These are phyloP conservation scores for Pseudocohnilembus persalinus DNA, from an alignment of 169 alveolate genomes.

Conservation along the genomic window DNA sequence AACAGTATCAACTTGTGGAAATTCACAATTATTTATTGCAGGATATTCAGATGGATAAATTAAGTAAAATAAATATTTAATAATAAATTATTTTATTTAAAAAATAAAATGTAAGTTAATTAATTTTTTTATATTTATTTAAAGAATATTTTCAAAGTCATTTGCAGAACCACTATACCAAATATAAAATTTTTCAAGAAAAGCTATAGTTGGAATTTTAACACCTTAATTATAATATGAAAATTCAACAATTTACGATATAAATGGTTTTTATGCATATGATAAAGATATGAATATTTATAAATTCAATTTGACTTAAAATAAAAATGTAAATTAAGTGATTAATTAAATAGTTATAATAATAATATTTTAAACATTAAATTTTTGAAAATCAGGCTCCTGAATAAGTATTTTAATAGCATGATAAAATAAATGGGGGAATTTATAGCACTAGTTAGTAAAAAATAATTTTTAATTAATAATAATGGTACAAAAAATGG, in stretches of 20 bases:
- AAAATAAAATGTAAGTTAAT: not conserved
- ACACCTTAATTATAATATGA: not conserved
- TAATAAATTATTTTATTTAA: not conserved
- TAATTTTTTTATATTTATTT: not conserved
- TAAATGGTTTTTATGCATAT: not conserved
- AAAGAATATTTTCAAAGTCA: not conserved
- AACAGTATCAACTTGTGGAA: not conserved
- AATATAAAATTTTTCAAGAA: conserved; percentile 3
- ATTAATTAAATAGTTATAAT: too few species aligned
- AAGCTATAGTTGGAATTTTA: conserved; percentile 3
- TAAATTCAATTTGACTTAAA: too few species aligned
- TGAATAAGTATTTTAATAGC: too few species aligned
- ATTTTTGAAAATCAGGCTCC: too few species aligned
- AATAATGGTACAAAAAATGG: too few species aligned
- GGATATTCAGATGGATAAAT: conserved; percentile 30
- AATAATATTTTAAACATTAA: too few species aligned
- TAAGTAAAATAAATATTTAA: conserved; percentile 1
- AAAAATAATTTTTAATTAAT: too few species aligned
- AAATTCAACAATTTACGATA: too few species aligned
- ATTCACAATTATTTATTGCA: conserved; percentile 5
- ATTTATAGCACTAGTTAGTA: too few species aligned
- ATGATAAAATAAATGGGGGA: too few species aligned
- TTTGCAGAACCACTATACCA: conserved; percentile 9
- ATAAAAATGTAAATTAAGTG: not conserved
- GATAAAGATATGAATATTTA: not conserved